Evolutionary conservation across 495 filamentous ascomycete genomes (phyloP).

Genomic region (Tuber melanosporum): DNA sequence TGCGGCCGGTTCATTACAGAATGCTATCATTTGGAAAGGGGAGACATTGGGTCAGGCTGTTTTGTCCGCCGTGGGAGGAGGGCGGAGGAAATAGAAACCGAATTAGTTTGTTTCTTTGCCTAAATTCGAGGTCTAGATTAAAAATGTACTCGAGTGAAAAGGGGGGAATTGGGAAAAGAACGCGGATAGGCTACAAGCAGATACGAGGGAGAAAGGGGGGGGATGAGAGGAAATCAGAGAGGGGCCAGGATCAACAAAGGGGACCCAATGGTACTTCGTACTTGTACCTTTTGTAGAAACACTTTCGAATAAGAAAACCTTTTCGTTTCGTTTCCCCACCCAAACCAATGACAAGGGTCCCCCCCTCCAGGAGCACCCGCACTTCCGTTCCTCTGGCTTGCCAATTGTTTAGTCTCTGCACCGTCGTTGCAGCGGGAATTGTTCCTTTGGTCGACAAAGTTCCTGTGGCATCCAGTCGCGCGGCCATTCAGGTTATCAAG

Average conservation of each 20-base stretch:
- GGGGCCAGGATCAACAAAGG: background rate
- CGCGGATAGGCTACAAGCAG: conserved; percentile 1
- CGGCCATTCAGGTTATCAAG: background rate
- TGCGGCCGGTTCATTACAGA: background rate
- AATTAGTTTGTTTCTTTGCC: background rate
- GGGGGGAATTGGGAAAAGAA: background rate
- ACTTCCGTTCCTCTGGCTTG: background rate
- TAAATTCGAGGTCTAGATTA: background rate
- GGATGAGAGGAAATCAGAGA: background rate
- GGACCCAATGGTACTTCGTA: conserved; percentile 3
- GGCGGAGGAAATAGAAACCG: background rate
- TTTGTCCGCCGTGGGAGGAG: background rate
- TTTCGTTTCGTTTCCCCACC: conserved; percentile 1
- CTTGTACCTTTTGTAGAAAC: background rate
- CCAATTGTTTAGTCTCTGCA: background rate
- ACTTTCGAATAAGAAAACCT: background rate
- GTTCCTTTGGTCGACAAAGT: background rate
- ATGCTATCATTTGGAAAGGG: background rate
- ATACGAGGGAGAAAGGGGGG: background rate
- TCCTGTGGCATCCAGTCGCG: background rate
- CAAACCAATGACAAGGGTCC: background rate
- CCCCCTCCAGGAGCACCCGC: background rate
- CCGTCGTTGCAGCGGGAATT: background rate
- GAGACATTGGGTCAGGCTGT: background rate
- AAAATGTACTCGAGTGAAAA: background rate